Base-by-base conservation (phyloP, 345 rosid species). In the Theobroma cacao region DNA sequence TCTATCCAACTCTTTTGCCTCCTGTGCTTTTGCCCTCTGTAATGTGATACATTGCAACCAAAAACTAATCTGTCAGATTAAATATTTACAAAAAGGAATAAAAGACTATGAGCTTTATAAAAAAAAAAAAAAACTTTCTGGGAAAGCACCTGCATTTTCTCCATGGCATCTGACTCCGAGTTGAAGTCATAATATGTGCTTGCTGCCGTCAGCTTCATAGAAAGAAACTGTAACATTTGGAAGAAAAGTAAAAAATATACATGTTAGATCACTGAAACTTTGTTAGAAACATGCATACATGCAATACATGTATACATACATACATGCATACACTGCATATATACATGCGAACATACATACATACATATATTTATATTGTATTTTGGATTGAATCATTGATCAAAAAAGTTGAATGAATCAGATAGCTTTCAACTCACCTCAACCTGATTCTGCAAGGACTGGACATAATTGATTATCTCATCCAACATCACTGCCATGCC, bases 401-500 rank as follows among this genome's bases (percentile, higher is more conserved):
- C 17, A 1, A 2, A 20, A 70, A 30, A 60, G n/a, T 3, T 34
- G 56, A 43, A 59, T 40, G 20, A 61, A 50, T 1, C 1, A 26
- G 12, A 4, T 33, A 47, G 14, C 15, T 64, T 65, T 36, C 15
- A 34, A 77, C 83, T 87, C 66, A 90, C 97, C 93, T 94, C 98
- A 50, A 94, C 93, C 79, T 94, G 97, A 80, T 90, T 89, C 75
- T 94, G 94, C 64, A 92, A 84, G 26, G 97, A 91, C 79, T 87
- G 94, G 2, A 94, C 95, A 80, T 94, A 94, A 69, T 91, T 90
- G 62, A 94, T 94, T 7, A 91, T 94, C 81, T 88, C 97, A 60
- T 92, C 98, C 80, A 94, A 55, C 98, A 92, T 94, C 55, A 91
- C 84, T 55, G 98, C 82, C 95, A 92, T 92, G 26, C 98, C 98